Base-by-base conservation (phyloP, 495 filamentous ascomycete genomes). In the Ascodesmis nigricans region DNA sequence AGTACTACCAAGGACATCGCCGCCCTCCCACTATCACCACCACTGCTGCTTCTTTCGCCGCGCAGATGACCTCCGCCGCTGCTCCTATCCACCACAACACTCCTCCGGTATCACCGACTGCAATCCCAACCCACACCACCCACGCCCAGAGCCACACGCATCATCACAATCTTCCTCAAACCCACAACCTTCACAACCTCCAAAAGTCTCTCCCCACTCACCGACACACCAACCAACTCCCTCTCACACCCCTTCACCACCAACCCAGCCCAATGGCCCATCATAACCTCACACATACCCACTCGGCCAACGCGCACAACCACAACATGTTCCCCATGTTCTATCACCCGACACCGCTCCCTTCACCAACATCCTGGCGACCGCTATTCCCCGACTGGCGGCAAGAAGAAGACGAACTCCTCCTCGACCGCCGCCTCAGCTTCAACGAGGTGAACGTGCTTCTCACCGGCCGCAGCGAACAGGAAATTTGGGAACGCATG, bases 1-100 rank as follows among this genome's bases (percentile, higher is more conserved):
- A 52, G 32, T 52, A 52, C 38, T 52, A 52, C 25, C 49, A 52
- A 18, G 49, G 49, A 2, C 49, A 52, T 35, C 48, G 49, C 38
- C 44, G 49, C 20, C 49, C 49, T 15, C 49, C 49, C 7, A 37
- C 51, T 21, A 48, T 52, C 18, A 52, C 48, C 29, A 52, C 48
- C 31, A 52, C 48, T 19, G 43, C 47, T 20, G 46, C 48, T 11
- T 51, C 47, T 9, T 52, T 52, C 16, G 48, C 48, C 22, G 47
- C 38, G 14, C 47, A 52, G 35, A 52, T 52, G 48, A 48, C 48
- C 35, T 47, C 46, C 27, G 50, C 46, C 21, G 47, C 48, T 5
- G 42, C 47, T 16, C 35, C 47, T 18, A 41, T 45, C 16, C 37
- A 35, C 23, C 38, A 45, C 33, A 45, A 41, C 2, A 38, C 23